These are phyloP conservation scores for Hypoxylon cercidicola DNA, from an alignment of 495 filamentous ascomycete genomes.

Conservation along the genomic window DNA sequence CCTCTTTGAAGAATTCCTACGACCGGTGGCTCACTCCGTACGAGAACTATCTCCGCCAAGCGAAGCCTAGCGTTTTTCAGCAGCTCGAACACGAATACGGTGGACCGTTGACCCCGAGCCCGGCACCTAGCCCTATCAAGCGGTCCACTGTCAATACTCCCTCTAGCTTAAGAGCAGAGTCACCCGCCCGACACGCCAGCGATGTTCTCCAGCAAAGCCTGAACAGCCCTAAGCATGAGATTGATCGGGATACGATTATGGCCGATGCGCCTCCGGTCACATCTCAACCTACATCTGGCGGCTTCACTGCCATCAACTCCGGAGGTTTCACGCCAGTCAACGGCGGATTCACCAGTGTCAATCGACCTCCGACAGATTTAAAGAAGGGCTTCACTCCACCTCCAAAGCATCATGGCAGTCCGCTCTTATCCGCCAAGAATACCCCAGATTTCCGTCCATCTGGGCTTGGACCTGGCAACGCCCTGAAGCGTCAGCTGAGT, in stretches of 20 bases:
- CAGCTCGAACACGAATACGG: constrained; percentile 94
- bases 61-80: constrained; percentile 96
- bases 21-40: constrained; percentile 96
- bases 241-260: constrained; percentile 63
- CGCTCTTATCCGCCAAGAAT: constrained; percentile 64
- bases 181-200: constrained; percentile 76
- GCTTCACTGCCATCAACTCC: constrained; percentile 85
- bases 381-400: constrained; percentile 57
- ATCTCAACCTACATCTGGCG: constrained; percentile 54
- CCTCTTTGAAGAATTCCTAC: constrained; percentile 98
- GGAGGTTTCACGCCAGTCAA: constrained; percentile 58
- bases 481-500: constrained; percentile 85
- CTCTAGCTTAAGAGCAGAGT: constrained; percentile 70
- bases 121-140: constrained; percentile 85
- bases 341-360: constrained; percentile 81
- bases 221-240: constrained; percentile 58
- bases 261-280: constrained; percentile 59
- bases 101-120: constrained; percentile 93
- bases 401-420: constrained; percentile 61
- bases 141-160: constrained; percentile 76
- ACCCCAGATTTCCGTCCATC: constrained; percentile 69
- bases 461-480: constrained; percentile 60
- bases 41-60: constrained; percentile 91
- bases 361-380: constrained; percentile 57
- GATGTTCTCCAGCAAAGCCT: constrained; percentile 74